Conservation (phyloP, 805 yeast species). For the Yamadazyma paraphyllophila region DNA sequence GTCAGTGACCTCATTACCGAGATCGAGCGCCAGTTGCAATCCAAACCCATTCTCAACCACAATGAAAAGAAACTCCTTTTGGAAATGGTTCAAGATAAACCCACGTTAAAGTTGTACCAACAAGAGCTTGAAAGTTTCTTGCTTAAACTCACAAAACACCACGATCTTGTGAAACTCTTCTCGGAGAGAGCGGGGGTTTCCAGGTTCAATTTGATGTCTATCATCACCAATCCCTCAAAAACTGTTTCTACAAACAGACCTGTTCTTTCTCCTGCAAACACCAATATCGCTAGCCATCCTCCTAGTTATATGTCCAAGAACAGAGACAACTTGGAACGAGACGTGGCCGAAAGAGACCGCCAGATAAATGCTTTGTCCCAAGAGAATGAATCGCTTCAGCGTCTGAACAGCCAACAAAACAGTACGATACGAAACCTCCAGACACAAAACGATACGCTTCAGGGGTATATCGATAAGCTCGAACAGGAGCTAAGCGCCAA, state of each 20-base stretch:
- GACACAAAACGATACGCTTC: slow-evolving; percentile 16
- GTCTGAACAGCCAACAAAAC: slow-evolving; percentile 7
- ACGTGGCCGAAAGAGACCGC: slow-evolving; percentile 15
- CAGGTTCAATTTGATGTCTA: slow-evolving; percentile 7
- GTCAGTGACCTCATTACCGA: slow-evolving; percentile 20
- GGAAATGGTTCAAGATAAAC: slow-evolving; percentile 18
- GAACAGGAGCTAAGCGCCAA: slow-evolving; percentile 13
- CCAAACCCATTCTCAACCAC: slow-evolving; percentile 17
- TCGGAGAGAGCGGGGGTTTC: slow-evolving; percentile 21
- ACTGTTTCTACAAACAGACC: too few relatives aligned
- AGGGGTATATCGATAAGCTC: slow-evolving; percentile 16
- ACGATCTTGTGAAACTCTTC: slow-evolving; percentile 21
- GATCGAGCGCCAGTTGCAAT: slow-evolving; percentile 19
- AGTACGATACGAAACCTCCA: slow-evolving; percentile 18
- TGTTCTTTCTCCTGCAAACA: too few relatives aligned
- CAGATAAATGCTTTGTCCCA: slow-evolving; percentile 11
- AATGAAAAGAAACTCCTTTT: slow-evolving; percentile 17
- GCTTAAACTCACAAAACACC: slow-evolving; percentile 20
- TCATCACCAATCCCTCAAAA: slow-evolving; percentile 6
- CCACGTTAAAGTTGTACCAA: slow-evolving; percentile 20
- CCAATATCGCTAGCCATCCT: too few relatives aligned
- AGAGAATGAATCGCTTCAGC: slow-evolving; percentile 12
- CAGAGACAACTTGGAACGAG: slow-evolving; percentile 12
- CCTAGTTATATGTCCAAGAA: too few relatives aligned
- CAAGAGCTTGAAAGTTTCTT: slow-evolving; percentile 24